phyloP scores from a whole-genome alignment of 1,284 basidiomycete genomes.

The Phellopilus nigrolimitatus region DNA sequence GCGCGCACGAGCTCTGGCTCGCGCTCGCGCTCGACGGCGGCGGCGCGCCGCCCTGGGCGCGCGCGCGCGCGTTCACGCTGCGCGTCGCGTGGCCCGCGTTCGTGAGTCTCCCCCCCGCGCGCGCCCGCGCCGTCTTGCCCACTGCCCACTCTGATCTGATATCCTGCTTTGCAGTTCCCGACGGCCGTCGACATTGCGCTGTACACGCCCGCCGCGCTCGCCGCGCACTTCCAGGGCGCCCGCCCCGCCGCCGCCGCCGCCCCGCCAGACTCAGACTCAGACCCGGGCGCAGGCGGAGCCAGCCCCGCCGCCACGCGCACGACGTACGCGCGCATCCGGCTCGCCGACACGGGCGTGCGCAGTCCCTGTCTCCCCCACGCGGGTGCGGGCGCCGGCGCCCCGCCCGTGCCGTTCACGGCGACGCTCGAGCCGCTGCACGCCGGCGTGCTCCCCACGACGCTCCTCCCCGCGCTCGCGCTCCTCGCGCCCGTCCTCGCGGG shows the following conservation, averaged over 20 bases:
- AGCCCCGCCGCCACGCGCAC: slow-evolving; percentile 31
- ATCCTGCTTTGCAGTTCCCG: slow-evolving; percentile 27
- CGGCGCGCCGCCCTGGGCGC: background rate
- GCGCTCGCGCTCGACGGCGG: background rate
- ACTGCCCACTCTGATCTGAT: background rate
- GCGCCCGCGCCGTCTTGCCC: slow-evolving; percentile 40
- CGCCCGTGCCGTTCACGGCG: slow-evolving; percentile 44
- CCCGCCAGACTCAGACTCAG: slow-evolving; percentile 20
- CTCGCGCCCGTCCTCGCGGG: slow-evolving; percentile 32
- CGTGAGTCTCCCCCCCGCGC: slow-evolving; percentile 43
- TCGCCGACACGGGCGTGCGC: slow-evolving; percentile 46
- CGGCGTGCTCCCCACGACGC: slow-evolving; percentile 52
- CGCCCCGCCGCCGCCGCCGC: too few species aligned
- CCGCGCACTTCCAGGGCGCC: slow-evolving; percentile 21
- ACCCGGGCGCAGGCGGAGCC: background rate
- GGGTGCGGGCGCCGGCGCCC: background rate
- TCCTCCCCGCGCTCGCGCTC: slow-evolving; percentile 41
- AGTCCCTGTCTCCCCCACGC: slow-evolving; percentile 30
- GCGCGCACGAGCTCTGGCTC: slow-evolving; percentile 8
- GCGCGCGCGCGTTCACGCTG: slow-evolving; percentile 48
- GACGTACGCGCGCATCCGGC: slow-evolving; percentile 51
- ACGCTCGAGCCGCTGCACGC: slow-evolving; percentile 54
- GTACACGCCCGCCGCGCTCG: slow-evolving; percentile 23
- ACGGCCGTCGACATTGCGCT: slow-evolving; percentile 26
- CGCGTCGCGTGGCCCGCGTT: slow-evolving; percentile 63